Base-by-base conservation (phyloP, 75 land plant genomes). In the Pinus albicaulis region DNA sequence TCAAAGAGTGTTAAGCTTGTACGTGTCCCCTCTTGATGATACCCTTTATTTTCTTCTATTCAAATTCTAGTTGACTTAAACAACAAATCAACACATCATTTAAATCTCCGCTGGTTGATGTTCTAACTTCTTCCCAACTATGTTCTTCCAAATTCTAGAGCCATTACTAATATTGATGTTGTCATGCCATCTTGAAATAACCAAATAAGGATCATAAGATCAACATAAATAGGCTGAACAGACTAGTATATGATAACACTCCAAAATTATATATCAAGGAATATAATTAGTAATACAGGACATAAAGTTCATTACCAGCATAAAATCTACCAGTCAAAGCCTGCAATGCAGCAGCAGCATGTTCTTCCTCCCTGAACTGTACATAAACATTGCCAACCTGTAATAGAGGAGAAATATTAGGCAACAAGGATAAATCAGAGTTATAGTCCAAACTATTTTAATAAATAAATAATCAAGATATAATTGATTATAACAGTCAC, bases 291-390 rank as follows among this genome's bases (percentile, higher is more conserved):
- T 36, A 14, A 44, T 17, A 34, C 59, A 55, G 3, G 23, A 17
- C 59, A 41, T n/a, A 20, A 44, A 63, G 53, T 22, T 7, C 56
- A 19, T 55, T 19, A 89, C 90, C 90, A 74, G 93, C 88, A 83
- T 91, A 91, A 60, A 86, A 91, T 71, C 92, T 79, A n/a, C 91
- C 93, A 55, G 83, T 69, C 53, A 91, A 56, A 25, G 79, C 86
- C 26, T 78, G 79, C 17, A 91, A 79, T 13, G 93, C 93, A 66
- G 83, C 84, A 34, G 86, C 88, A 53, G 93, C 93, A 59, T 91
- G 84, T 25, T 91, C 93, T 76, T 86, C 88, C 68, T 86, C 88
- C 14, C 88, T 73, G 77, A 86, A 86, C 81, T 86, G 83, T n/a
- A 85, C 88, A 76, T 84, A 86, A 22, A 86, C 88, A 76, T 86